Percentiles rank a stretch among this genome's conserved stretches.
Evolutionary conservation across 1,284 basidiomycete species (phyloP).

Genomic region (Papiliotrema nemorosa): DNA sequence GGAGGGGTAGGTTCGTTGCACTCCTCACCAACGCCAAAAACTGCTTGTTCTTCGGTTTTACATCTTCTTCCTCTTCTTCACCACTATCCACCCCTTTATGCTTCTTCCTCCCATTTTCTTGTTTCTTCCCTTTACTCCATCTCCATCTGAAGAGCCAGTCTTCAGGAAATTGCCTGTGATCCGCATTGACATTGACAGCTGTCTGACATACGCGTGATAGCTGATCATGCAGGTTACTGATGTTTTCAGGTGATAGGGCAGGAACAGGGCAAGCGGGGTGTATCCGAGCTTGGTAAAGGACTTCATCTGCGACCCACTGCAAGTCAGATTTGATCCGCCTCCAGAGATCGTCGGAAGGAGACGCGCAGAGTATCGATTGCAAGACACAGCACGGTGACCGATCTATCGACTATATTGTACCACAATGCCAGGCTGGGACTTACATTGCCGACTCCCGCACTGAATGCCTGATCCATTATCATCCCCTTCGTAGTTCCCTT

Average conservation of each 20-base stretch:
- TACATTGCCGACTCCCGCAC: conserved; percentile 71
- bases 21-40: conserved; percentile 58
- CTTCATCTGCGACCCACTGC: conserved; percentile 69
- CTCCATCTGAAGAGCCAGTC: conserved; percentile 49
- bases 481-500: conserved; percentile 72
- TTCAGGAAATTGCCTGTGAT: conserved; percentile 65
- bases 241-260: conserved; percentile 56
- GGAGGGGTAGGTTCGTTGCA: neutral
- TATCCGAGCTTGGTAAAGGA: conserved; percentile 70
- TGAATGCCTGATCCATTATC: conserved; percentile 75
- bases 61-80: conserved; percentile 18
- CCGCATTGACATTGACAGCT: conserved; percentile 70
- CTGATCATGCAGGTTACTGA: conserved; percentile 58
- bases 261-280: conserved; percentile 72
- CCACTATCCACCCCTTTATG: conserved; percentile 6
- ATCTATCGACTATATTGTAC: too few species aligned
- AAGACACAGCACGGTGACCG: too few species aligned
- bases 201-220: conserved; percentile 60
- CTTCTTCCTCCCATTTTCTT: conserved; percentile 30
- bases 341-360: too few species aligned
- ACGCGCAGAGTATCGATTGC: too few species aligned
- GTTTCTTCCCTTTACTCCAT: conserved; percentile 70
- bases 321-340: too few species aligned
- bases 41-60: conserved; percentile 39
- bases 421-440: too few species aligned